Evolutionary conservation across 2,329 filamentous ascomycete species (phyloP).

Genomic region (Scytalidium lignicola): DNA sequence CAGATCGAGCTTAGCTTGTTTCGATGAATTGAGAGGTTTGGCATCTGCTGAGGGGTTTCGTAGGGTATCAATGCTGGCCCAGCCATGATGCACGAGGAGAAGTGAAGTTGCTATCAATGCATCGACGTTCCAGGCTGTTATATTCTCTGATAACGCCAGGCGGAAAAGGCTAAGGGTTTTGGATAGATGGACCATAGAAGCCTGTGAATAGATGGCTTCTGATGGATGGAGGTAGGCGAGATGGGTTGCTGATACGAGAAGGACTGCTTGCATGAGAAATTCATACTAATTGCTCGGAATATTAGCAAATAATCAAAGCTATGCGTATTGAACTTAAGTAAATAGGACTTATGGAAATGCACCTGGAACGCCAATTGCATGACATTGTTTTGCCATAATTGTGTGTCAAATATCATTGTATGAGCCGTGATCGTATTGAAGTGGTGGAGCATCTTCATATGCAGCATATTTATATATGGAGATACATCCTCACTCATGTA

Average conservation of each 20-base stretch:
- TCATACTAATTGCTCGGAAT: neutral
- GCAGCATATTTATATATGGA: neutral
- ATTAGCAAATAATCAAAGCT: neutral
- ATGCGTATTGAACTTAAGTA: neutral
- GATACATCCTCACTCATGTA: neutral
- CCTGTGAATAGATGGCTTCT: neutral
- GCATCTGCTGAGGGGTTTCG: neutral
- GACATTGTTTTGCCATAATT: neutral
- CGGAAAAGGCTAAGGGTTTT: neutral
- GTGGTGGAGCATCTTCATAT: neutral
- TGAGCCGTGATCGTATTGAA: neutral
- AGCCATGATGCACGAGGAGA: neutral
- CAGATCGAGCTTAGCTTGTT: neutral
- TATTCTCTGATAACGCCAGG: neutral
- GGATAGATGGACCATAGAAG: neutral
- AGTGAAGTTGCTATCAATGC: neutral
- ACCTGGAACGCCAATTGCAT: neutral
- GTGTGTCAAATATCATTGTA: neutral
- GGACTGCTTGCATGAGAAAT: constrained; percentile 2
- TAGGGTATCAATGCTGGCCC: neutral
- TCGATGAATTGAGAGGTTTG: neutral
- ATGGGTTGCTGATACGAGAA: constrained; percentile 2
- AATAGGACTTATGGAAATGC: neutral
- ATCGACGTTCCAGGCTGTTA: neutral
- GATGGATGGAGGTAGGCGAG: constrained; percentile 1